A percentile compares a stretch with the other conserved stretches of the same genome.
These are phyloP conservation scores for Ophiostoma piceae DNA, from an alignment of 2,329 filamentous ascomycete genomes.

Conservation along the genomic window DNA sequence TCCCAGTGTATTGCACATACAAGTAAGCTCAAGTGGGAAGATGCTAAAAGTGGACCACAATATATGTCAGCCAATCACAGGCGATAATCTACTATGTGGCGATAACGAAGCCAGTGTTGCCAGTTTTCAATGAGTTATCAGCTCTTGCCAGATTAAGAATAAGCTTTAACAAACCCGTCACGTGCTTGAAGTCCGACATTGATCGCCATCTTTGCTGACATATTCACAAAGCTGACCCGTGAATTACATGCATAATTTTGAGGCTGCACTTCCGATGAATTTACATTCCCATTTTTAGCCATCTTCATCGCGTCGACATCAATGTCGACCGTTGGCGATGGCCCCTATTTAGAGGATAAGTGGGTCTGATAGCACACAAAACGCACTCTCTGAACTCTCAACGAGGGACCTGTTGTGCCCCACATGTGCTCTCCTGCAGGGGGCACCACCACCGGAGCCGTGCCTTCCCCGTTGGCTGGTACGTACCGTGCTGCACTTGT, in stretches of 20 bases:
- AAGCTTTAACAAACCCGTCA: conserved; percentile 1
- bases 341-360: neutral
- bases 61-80: too few relatives aligned
- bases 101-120: too few relatives aligned
- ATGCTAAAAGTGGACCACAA: too few relatives aligned
- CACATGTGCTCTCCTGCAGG: conserved; percentile 16
- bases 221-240: too few relatives aligned
- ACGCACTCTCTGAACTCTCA: too few relatives aligned
- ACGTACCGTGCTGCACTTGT: neutral
- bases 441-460: conserved; percentile 1
- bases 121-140: neutral
- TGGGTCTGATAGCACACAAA: neutral
- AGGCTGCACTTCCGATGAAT: neutral
- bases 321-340: neutral
- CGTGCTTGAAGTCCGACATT: neutral
- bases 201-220: too few relatives aligned
- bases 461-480: conserved; percentile 12
- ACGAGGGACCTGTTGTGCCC: conserved; percentile 2
- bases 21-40: too few relatives aligned
- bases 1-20: too few relatives aligned
- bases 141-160: neutral
- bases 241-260: too few relatives aligned
- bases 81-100: too few relatives aligned
- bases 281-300: neutral
- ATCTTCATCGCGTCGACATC: neutral